Percentiles rank a stretch among this genome's conserved stretches.
These are phyloP conservation scores for Hortiboletus flavorubellus DNA, from an alignment of 768 basidiomycete species.

Conservation along the genomic window DNA sequence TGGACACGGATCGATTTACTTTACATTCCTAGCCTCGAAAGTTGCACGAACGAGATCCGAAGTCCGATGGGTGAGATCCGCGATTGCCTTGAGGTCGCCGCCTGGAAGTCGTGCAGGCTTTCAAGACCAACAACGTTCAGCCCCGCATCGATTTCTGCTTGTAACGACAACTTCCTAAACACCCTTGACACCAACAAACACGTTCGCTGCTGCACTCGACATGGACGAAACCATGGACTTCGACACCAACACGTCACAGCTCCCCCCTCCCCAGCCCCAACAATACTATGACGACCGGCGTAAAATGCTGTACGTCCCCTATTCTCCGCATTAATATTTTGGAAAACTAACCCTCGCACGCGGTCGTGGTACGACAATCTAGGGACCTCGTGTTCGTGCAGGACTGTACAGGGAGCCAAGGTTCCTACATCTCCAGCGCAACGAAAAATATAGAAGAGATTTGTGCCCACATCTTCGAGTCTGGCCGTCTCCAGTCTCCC, in stretches of 20 bases:
- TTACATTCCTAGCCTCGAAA: conserved; percentile 15
- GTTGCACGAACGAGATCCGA: conserved; percentile 30
- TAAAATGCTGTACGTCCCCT: conserved; percentile 69
- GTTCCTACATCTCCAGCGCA: conserved; percentile 87
- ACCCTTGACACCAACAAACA: neutral
- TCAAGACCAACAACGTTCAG: conserved; percentile 16
- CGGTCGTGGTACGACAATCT: conserved; percentile 1
- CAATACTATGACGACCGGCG: conserved; percentile 39
- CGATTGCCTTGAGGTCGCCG: conserved; percentile 35
- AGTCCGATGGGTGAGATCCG: conserved; percentile 35
- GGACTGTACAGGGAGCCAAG: conserved; percentile 92
- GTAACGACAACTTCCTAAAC: conserved; percentile 2
- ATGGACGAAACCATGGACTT: conserved; percentile 87
- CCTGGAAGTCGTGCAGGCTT: conserved; percentile 21
- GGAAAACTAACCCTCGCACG: conserved; percentile 15
- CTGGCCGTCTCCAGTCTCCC: conserved; percentile 79
- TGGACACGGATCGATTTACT: conserved; percentile 1
- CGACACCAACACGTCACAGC: conserved; percentile 38
- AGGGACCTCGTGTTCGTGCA: conserved; percentile 95
- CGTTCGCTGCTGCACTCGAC: conserved; percentile 10
- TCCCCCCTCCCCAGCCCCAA: conserved; percentile 34
- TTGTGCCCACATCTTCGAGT: conserved; percentile 91
- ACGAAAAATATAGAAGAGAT: conserved; percentile 97
- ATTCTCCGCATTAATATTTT: neutral
- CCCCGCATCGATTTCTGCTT: conserved; percentile 14